Conservation (phyloP, 495 filamentous ascomycete genomes). For the Articulospora tetracladia region DNA sequence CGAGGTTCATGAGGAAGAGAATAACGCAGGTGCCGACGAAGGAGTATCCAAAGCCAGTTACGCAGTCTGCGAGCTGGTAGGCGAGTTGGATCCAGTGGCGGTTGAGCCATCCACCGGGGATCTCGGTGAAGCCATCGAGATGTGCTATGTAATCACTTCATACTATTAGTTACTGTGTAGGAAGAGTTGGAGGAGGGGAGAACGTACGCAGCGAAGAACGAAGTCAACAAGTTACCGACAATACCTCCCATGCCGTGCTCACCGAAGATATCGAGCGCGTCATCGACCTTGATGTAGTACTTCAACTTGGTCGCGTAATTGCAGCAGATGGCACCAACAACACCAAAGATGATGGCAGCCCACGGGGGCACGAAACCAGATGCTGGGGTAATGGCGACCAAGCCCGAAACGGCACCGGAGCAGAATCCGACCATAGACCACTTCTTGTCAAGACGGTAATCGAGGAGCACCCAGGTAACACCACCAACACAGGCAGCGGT, state of each 20-base stretch:
- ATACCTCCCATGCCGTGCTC: constrained; percentile 86
- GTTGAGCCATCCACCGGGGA: constrained; percentile 88
- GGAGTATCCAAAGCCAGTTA: constrained; percentile 79
- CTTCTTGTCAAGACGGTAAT: constrained; percentile 92
- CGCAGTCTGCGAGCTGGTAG: constrained; percentile 85
- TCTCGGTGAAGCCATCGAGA: constrained; percentile 71
- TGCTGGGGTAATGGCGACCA: constrained; percentile 90
- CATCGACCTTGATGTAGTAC: constrained; percentile 79
- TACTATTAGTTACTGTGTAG: not conserved
- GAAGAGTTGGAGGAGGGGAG: not conserved
- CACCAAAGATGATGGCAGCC: constrained; percentile 85
- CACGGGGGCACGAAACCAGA: constrained; percentile 84
- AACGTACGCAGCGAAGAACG: constrained; percentile 73
- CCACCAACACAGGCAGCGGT: constrained; percentile 79
- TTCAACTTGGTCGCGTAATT: constrained; percentile 98
- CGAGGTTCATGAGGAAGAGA: constrained; percentile 80
- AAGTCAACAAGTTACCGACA: constrained; percentile 84
- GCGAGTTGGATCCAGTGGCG: constrained; percentile 84
- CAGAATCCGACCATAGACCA: constrained; percentile 98
- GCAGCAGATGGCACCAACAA: constrained; percentile 75
- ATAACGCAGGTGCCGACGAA: constrained; percentile 85
- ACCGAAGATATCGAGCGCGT: constrained; percentile 90
- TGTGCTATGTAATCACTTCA: constrained; percentile 34
- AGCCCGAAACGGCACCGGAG: constrained; percentile 84
- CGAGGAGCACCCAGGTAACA: constrained; percentile 91